Percentiles rank a stretch among this genome's conserved stretches.
phyloP scores from a whole-genome alignment of 305 asterid genomes.

The Solanum hybrid region DNA sequence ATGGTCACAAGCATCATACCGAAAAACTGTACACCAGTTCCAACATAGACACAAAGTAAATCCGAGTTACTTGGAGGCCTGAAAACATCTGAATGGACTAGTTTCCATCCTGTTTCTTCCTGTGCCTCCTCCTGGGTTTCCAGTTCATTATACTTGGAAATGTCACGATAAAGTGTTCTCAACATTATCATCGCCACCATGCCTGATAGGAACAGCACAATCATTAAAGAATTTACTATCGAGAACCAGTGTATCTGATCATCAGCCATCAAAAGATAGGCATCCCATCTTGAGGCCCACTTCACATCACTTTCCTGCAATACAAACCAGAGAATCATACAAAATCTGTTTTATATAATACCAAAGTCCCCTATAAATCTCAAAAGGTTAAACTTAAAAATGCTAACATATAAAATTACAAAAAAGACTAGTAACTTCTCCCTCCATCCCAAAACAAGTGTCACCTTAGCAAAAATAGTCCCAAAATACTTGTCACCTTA shows the following conservation, averaged over 20 bases:
- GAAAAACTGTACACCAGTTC: slow-evolving; percentile 64
- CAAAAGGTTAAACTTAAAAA: background rate
- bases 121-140: slow-evolving; percentile 72
- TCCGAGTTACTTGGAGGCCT: slow-evolving; percentile 55
- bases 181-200: slow-evolving; percentile 80
- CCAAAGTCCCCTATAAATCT: background rate
- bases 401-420: background rate
- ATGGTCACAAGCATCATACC: slow-evolving; percentile 56
- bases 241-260: slow-evolving; percentile 83
- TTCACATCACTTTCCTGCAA: slow-evolving; percentile 66
- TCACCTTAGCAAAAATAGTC: background rate
- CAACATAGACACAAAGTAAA: slow-evolving; percentile 51
- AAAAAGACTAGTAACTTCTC: background rate
- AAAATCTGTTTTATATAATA: background rate
- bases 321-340: slow-evolving; percentile 1
- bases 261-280: slow-evolving; percentile 61
- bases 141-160: slow-evolving; percentile 60
- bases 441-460: background rate
- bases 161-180: slow-evolving; percentile 65
- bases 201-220: slow-evolving; percentile 72
- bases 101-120: slow-evolving; percentile 73
- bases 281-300: slow-evolving; percentile 85
- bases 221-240: slow-evolving; percentile 59
- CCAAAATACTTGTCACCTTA: background rate
- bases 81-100: slow-evolving; percentile 62